Percentiles rank a stretch among this genome's conserved stretches.
phyloP scores from a whole-genome alignment of 2,329 filamentous ascomycete genomes.

The Neopestalotiopsis clavispora region DNA sequence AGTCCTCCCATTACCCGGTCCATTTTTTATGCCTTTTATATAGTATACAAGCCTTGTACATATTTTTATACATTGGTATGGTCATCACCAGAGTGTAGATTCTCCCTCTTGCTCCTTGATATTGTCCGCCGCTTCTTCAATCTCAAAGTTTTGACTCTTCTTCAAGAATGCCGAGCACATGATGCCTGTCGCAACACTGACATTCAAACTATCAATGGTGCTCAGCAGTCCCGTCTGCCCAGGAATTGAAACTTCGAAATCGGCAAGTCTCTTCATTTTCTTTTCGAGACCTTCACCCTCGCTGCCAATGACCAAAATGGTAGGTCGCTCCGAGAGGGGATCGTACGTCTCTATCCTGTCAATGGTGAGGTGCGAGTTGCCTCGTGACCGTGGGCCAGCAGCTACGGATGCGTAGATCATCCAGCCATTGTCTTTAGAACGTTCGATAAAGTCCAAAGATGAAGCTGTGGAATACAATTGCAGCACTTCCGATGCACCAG shows the following conservation, averaged over 20 bases:
- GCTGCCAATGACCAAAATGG: constrained; percentile 81
- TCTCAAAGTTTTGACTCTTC: constrained; percentile 33
- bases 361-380: constrained; percentile 51
- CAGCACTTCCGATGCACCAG: constrained; percentile 84
- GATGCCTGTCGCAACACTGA: constrained; percentile 84
- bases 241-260: constrained; percentile 70
- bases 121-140: constrained; percentile 26
- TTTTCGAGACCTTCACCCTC: constrained; percentile 77
- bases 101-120: constrained; percentile 21
- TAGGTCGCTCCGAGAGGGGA: constrained; percentile 65
- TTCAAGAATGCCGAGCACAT: constrained; percentile 73
- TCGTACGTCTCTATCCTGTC: constrained; percentile 53
- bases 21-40: background rate
- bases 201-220: constrained; percentile 88
- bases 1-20: background rate
- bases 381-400: constrained; percentile 41
- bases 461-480: constrained; percentile 73
- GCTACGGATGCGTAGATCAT: constrained; percentile 78
- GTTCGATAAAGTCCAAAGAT: constrained; percentile 70
- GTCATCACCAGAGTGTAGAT: constrained; percentile 11
- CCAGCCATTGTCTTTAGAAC: constrained; percentile 77
- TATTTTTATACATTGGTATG: background rate
- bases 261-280: constrained; percentile 67
- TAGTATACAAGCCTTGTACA: constrained; percentile 4
- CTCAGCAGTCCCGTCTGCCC: constrained; percentile 52